phyloP scores from a whole-genome alignment of 768 basidiomycete species.

The Strobilomyces confusus region DNA sequence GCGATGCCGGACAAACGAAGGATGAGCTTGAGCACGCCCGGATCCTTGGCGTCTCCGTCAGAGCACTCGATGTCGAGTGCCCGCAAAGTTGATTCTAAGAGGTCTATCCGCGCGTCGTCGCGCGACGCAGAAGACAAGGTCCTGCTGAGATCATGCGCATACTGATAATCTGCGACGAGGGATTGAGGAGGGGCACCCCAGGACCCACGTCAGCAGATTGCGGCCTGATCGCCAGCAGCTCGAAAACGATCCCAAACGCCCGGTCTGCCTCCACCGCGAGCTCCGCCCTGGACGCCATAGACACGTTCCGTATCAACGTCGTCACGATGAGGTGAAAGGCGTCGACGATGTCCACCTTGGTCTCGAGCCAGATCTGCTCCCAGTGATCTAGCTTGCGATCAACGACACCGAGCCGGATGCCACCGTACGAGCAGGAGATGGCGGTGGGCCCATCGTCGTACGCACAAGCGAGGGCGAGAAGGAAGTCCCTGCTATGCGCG shows the following conservation, averaged over 20 bases:
- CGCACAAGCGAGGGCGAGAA: conserved; percentile 51
- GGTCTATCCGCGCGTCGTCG: conserved; percentile 55
- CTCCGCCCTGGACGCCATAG: conserved; percentile 37
- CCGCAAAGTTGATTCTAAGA: conserved; percentile 50
- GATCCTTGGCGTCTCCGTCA: conserved; percentile 27
- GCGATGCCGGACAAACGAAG: conserved; percentile 56
- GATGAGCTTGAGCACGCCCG: conserved; percentile 61
- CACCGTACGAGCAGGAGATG: conserved; percentile 61
- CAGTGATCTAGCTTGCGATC: conserved; percentile 51
- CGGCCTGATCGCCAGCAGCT: conserved; percentile 46
- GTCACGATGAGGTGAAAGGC: conserved; percentile 58
- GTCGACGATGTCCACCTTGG: conserved; percentile 71
- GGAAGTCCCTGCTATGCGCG: conserved; percentile 46
- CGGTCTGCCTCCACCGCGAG: conserved; percentile 49
- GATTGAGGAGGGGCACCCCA: conserved; percentile 60
- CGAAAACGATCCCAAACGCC: conserved; percentile 55
- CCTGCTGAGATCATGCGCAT: conserved; percentile 54
- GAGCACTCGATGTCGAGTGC: conserved; percentile 31
- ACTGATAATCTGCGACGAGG: conserved; percentile 69
- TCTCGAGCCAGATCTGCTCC: conserved; percentile 67
- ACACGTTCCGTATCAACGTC: conserved; percentile 46
- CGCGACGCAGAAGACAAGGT: conserved; percentile 46
- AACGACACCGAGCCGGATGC: conserved; percentile 31
- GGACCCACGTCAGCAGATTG: conserved; percentile 14
- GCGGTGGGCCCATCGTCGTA: conserved; percentile 57